Evolutionary conservation across 305 asterid species (phyloP), one percentile per base, ranked within the genome.

Genomic region (Fraxinus angustifolia): DNA sequence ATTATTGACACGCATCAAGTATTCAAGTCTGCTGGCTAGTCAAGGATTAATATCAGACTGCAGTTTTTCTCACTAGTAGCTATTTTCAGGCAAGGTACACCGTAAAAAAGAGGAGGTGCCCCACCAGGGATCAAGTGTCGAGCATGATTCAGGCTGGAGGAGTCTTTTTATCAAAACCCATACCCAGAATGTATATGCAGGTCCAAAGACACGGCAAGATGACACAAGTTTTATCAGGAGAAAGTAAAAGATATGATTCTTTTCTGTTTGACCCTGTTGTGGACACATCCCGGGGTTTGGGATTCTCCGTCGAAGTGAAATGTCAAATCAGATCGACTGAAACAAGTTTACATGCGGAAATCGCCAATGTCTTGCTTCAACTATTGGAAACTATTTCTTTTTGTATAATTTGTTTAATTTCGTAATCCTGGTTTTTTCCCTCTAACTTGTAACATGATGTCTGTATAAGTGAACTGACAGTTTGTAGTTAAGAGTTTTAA

Each of bases 161-260:
- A 95, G 87, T 82, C 97, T 33, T 95, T 95, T 82, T 95, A 90
- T 90, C 93, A 93, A 84, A 93, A 95, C 78, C 98, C 99, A 45
- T 91, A 78, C 85, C 97, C 97, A 34, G 99, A 93, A 86, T 92
- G 99, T 81, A 92, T 95, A 83, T 93, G 98, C 85, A 82, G 87
- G 60, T 84, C 91, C 28, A 85, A 87, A 70, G 82, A 60, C n/a
- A 72, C 80, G 8, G 58, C 6, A 16, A 84, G 83, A 56, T 82
- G 89, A 85, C 80, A 60, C 68, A 30, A 56, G 65, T 78, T 48
- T 79, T n/a, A 77, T 60, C 23, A n/a, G 34, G 58, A 45, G 42
- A 62, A 38, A 16, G 34, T 35, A 28, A 19, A 34, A 19, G 73
- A 65, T 10, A 26, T 26, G 11, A 56, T 56, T 56, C 67, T 6